Percentiles rank a stretch among this genome's conserved stretches.
Conservation (phyloP, 176 grass and related monocot genomes). For the Lolium perenne region DNA sequence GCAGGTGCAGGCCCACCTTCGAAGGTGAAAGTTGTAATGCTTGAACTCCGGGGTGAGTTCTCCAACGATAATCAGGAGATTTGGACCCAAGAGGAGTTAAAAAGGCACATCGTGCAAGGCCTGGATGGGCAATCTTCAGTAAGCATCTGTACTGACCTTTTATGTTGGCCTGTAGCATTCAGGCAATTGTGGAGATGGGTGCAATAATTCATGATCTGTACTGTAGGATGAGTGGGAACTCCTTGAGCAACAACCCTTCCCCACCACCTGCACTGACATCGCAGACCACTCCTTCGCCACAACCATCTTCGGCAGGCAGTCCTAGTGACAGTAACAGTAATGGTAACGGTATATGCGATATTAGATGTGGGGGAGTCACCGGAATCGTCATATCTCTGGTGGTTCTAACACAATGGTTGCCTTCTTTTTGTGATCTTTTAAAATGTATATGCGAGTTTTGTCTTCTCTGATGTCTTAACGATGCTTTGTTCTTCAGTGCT, state of each 20-base stretch:
- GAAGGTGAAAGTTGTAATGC: too few species aligned
- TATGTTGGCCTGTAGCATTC: not conserved
- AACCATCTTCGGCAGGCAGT: constrained; percentile 32
- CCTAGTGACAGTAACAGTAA: constrained; percentile 31
- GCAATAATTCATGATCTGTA: constrained; percentile 35
- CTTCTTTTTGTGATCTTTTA: constrained; percentile 46
- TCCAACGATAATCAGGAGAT: too few species aligned
- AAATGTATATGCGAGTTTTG: not conserved
- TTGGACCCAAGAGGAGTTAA: too few species aligned
- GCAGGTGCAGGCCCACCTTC: too few species aligned
- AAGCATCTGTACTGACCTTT: constrained; percentile 42
- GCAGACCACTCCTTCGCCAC: constrained; percentile 43
- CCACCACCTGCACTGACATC: constrained; percentile 48
- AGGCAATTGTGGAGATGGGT: not conserved
- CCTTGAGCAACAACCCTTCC: constrained; percentile 62
- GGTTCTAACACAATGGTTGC: constrained; percentile 53
- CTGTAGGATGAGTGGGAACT: constrained; percentile 69
- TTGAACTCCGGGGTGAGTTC: too few species aligned
- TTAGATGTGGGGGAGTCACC: constrained; percentile 51
- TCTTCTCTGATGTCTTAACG: not conserved
- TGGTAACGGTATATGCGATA: too few species aligned
- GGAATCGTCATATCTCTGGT: constrained; percentile 77
- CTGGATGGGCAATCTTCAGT: constrained; percentile 74
- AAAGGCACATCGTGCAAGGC: too few species aligned
- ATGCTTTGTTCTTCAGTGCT: constrained; percentile 50